Base-by-base conservation (phyloP, 352 stramenopile species). In the Pythium monospermum region DNA sequence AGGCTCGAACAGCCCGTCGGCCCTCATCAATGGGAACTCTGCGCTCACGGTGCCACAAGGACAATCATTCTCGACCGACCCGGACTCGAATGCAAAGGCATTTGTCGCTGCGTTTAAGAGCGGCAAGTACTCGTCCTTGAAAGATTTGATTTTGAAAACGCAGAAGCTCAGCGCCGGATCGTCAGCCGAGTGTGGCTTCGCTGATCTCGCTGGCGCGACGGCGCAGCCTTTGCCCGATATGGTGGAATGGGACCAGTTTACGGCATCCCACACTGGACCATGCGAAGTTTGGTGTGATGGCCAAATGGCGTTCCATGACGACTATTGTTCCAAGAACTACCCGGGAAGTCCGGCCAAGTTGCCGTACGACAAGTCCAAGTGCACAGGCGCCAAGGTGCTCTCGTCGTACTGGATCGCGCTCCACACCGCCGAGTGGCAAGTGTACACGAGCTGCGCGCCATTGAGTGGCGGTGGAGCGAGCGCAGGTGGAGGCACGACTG, bases 381-480 rank as follows among this genome's bases (percentile, higher is more conserved):
- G 64, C 36, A 51, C 40, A 11, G 64, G 64, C 27, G 43, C 47
- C 11, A 67, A 62, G 19, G 33, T 61, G 55, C 51, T 69, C 23
- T 42, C 43, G 22, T 46, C 39, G 12, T 49, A 59, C 42, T 73
- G 64, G 64, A 36, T 69, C 15, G 64, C 64, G 18, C 42, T 72
- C 50, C 65, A 73, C 46, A 36, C 43, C 10, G 11, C 57, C 12
- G 33, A 57, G 3, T 73, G 60, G 65, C 65, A 73, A 26, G 48
- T 63, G 3, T 64, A 73, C 57, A 66, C 57, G 2, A 53, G 60
- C 50, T 72, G 54, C 23, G 60, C 64, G 15, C 19, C 49, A 7
- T 47, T 76, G 1, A 55, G 64, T 25, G 56, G 54, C 38, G 49
- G 35, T 38, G 44, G 42, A 13, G 49, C 35, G 26, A 21, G 16